phyloP scores from a whole-genome alignment of 305 asterid species.

The Rubia balearica region DNA sequence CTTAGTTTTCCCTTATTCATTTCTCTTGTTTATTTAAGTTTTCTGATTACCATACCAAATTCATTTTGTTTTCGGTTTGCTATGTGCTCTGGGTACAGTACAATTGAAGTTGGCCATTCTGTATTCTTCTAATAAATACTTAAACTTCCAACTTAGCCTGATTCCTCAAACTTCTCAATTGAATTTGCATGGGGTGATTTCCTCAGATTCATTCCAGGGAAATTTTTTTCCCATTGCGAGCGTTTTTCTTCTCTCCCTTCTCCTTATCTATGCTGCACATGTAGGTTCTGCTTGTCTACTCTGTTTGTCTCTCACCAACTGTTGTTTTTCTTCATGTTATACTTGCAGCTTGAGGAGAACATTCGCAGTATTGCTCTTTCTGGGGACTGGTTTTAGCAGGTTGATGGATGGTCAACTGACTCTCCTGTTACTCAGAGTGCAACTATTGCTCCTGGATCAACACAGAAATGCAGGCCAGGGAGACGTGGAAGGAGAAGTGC shows the following conservation, averaged over 20 bases:
- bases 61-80: not conserved
- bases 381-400: constrained; percentile 75
- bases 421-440: constrained; percentile 45
- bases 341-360: constrained; percentile 77
- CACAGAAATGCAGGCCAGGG: constrained; percentile 81
- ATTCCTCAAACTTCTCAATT: not conserved
- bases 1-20: not conserved
- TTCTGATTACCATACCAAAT: not conserved
- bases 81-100: too few species aligned
- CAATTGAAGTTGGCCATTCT: too few species aligned
- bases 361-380: constrained; percentile 68
- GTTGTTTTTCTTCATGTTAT: constrained; percentile 14
- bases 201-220: not conserved
- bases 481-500: constrained; percentile 75
- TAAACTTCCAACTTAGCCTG: not conserved
- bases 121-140: too few species aligned
- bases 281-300: not conserved
- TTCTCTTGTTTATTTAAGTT: not conserved
- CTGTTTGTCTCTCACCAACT: not conserved
- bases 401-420: constrained; percentile 48
- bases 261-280: not conserved
- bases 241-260: not conserved
- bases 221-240: too few species aligned
- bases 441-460: constrained; percentile 48
- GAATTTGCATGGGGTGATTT: not conserved